phyloP scores from a whole-genome alignment of 805 yeast genomes.

The Wickerhamiella alocasiicola region DNA sequence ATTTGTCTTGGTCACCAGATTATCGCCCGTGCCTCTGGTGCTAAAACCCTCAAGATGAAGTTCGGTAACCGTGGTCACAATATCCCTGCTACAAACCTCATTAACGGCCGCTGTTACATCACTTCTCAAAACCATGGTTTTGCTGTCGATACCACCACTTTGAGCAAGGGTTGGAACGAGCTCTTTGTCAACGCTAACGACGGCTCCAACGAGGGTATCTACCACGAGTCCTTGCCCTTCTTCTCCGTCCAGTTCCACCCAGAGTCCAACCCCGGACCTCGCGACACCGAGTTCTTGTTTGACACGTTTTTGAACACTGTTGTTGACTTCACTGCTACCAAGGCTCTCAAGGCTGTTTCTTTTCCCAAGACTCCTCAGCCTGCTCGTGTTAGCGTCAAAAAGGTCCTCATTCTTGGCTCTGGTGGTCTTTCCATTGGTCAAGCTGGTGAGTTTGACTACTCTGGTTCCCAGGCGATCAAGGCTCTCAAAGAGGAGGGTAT shows the following conservation, averaged over 20 bases:
- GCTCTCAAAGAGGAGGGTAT: slow-evolving; percentile 97
- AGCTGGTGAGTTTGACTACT: slow-evolving; percentile 98
- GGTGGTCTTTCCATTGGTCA: slow-evolving; percentile 98
- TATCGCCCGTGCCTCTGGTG: slow-evolving; percentile 90
- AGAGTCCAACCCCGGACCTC: slow-evolving; percentile 98
- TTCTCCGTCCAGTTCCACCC: slow-evolving; percentile 99
- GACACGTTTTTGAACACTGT: slow-evolving; percentile 85
- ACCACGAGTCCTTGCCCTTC: slow-evolving; percentile 72
- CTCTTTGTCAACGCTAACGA: slow-evolving; percentile 92
- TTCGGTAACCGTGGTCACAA: slow-evolving; percentile 99
- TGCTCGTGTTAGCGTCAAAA: slow-evolving; percentile 55
- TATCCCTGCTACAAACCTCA: slow-evolving; percentile 84
- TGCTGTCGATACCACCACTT: slow-evolving; percentile 78
- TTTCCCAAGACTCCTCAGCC: slow-evolving; percentile 45
- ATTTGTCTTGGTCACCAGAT: slow-evolving; percentile 98
- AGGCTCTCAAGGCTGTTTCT: slow-evolving; percentile 49
- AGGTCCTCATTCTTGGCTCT: slow-evolving; percentile 88
- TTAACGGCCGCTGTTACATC: slow-evolving; percentile 92
- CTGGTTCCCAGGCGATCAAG: slow-evolving; percentile 98
- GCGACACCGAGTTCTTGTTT: slow-evolving; percentile 94
- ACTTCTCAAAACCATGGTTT: slow-evolving; percentile 98
- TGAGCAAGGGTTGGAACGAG: slow-evolving; percentile 78
- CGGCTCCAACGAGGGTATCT: slow-evolving; percentile 97
- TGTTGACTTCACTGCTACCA: slow-evolving; percentile 36
- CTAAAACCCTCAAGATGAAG: slow-evolving; percentile 79